Evolutionary conservation across 495 filamentous ascomycete genomes (phyloP).

Genomic region (Penicillium malachiteum): DNA sequence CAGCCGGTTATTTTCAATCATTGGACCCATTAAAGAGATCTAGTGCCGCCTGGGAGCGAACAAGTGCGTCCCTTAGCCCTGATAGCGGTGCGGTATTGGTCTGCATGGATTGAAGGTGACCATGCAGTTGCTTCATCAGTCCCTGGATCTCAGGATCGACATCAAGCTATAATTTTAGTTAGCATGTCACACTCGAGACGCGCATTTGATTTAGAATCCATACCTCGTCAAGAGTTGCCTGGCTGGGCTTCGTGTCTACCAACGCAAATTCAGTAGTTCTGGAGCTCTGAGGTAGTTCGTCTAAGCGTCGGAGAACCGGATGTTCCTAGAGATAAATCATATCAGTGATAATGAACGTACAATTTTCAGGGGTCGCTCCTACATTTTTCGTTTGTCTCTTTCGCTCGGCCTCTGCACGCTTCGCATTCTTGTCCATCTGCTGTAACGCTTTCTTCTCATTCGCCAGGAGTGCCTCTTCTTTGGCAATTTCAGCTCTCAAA

Average conservation of each 20-base stretch:
- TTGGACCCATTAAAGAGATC: slow-evolving; percentile 37
- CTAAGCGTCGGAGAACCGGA: slow-evolving; percentile 39
- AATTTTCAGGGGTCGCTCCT: slow-evolving; percentile 3
- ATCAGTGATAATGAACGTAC: neutral
- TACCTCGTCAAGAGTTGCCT: slow-evolving; percentile 35
- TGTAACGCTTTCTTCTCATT: slow-evolving; percentile 49
- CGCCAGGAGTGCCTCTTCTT: slow-evolving; percentile 52
- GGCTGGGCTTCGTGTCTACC: slow-evolving; percentile 19
- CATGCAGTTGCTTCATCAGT: slow-evolving; percentile 48
- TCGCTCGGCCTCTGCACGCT: slow-evolving; percentile 43
- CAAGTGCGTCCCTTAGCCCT: slow-evolving; percentile 53
- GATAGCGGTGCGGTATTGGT: slow-evolving; percentile 52
- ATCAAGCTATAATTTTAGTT: slow-evolving; percentile 30
- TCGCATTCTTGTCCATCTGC: slow-evolving; percentile 55
- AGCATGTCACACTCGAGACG: neutral
- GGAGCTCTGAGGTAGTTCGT: slow-evolving; percentile 19
- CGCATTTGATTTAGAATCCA: neutral
- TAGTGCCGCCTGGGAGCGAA: slow-evolving; percentile 50
- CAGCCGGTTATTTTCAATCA: slow-evolving; percentile 29
- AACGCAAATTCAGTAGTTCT: slow-evolving; percentile 30
- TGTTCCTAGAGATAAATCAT: slow-evolving; percentile 35
- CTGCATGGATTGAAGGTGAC: slow-evolving; percentile 58
- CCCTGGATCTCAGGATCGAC: slow-evolving; percentile 34
- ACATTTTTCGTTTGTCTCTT: slow-evolving; percentile 50
- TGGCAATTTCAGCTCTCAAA: slow-evolving; percentile 52